A percentile compares a stretch with the other conserved stretches of the same genome.
Conservation (phyloP, 2,329 filamentous ascomycete genomes). For the Fusarium transvaalense region DNA sequence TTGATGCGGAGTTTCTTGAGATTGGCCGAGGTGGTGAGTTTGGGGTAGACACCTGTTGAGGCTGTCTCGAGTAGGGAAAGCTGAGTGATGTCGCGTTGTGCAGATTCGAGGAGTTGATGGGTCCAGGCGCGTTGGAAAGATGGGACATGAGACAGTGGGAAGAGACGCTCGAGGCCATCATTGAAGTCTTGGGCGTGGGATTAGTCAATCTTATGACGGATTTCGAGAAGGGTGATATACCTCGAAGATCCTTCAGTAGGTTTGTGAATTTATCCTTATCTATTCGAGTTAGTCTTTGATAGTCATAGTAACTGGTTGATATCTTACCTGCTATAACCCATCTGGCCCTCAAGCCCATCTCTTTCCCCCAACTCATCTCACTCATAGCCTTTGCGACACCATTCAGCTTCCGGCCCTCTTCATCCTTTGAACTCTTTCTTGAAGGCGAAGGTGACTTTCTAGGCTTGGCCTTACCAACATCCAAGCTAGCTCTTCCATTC, state of each 20-base stretch:
- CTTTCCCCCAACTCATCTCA: slow-evolving; percentile 53
- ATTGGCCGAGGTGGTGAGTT: slow-evolving; percentile 58
- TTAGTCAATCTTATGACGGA: not conserved
- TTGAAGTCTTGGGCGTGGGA: slow-evolving; percentile 56
- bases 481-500: slow-evolving; percentile 11
- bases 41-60: slow-evolving; percentile 57
- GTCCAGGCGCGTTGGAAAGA: slow-evolving; percentile 62
- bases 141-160: slow-evolving; percentile 57
- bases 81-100: slow-evolving; percentile 57
- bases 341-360: slow-evolving; percentile 54
- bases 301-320: not conserved
- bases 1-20: slow-evolving; percentile 62
- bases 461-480: slow-evolving; percentile 27
- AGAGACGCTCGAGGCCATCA: slow-evolving; percentile 61
- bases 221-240: slow-evolving; percentile 37
- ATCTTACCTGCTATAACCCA: slow-evolving; percentile 59
- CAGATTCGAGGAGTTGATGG: slow-evolving; percentile 60
- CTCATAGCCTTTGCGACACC: slow-evolving; percentile 31
- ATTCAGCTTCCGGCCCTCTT: slow-evolving; percentile 37
- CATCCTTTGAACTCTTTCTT: slow-evolving; percentile 42
- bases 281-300: slow-evolving; percentile 24
- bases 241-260: slow-evolving; percentile 57
- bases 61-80: slow-evolving; percentile 59
- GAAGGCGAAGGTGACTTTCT: slow-evolving; percentile 43
- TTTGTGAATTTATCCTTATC: slow-evolving; percentile 61